These are phyloP conservation scores for Aspergillus haitiensis DNA, from an alignment of 495 filamentous ascomycete species.

Conservation along the genomic window DNA sequence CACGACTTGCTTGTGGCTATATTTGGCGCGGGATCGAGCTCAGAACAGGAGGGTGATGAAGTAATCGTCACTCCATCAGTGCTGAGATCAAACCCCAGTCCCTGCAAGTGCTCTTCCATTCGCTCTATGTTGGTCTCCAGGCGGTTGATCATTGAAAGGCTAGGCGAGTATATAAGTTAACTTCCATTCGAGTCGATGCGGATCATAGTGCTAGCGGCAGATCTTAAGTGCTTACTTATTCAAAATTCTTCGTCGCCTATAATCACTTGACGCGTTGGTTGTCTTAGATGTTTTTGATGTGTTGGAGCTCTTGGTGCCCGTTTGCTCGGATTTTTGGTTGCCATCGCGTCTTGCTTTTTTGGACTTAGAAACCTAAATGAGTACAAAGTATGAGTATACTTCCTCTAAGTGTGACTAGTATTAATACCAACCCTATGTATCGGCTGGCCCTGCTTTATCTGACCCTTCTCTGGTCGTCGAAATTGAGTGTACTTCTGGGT, in stretches of 20 bases:
- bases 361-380: neutral
- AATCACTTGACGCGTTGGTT: constrained; percentile 1
- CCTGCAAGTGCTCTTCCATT: constrained; percentile 10
- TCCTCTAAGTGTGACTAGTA: neutral
- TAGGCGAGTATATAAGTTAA: neutral
- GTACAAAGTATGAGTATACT: neutral
- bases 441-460: neutral
- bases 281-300: neutral
- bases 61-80: neutral
- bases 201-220: too few species aligned
- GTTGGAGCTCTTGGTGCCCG: constrained; percentile 1
- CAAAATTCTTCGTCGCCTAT: constrained; percentile 10
- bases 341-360: neutral
- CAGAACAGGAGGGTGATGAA: neutral
- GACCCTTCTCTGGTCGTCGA: neutral
- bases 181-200: neutral
- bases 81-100: constrained; percentile 7
- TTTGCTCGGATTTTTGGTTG: neutral
- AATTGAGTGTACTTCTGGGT: neutral
- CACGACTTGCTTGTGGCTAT: neutral
- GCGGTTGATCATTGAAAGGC: constrained; percentile 16
- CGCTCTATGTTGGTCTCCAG: constrained; percentile 15
- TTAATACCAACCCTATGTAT: constrained; percentile 13
- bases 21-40: neutral
- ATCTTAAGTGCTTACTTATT: constrained; percentile 8